These are phyloP conservation scores for Aspergillus sp. DNA, from an alignment of 2,329 filamentous ascomycete genomes.

Conservation along the genomic window DNA sequence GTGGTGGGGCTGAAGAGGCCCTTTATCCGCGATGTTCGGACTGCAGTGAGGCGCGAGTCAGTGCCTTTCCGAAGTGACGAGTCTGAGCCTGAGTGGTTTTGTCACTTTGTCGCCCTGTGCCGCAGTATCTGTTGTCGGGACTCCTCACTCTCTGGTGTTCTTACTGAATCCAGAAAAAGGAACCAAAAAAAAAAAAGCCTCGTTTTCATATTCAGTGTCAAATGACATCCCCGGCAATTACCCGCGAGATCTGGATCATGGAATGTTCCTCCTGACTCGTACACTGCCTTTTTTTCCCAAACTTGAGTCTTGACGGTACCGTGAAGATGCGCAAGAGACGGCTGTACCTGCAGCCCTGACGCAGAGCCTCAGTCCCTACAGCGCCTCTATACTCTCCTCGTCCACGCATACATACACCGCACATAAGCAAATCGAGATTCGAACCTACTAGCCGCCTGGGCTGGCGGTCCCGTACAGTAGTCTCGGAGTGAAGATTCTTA, in stretches of 20 bases:
- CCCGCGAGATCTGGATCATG: neutral
- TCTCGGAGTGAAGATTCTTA: no score
- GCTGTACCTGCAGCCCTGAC: slow-evolving; percentile 22
- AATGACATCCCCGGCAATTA: neutral
- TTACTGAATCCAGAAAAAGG: neutral
- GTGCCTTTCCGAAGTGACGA: no score
- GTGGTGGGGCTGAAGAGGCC: neutral
- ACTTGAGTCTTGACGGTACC: neutral
- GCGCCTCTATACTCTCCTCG: neutral
- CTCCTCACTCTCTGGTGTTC: neutral
- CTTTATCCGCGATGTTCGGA: neutral
- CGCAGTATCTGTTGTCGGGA: no score
- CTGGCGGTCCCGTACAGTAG: neutral
- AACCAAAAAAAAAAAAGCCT: neutral
- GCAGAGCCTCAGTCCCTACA: slow-evolving; percentile 13
- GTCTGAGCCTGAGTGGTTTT: neutral
- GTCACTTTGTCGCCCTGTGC: no score
- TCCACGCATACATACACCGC: neutral
- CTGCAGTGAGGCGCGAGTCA: neutral
- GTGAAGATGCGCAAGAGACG: neutral
- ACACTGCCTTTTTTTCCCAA: no score
- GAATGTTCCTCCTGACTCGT: neutral
- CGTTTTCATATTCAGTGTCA: neutral
- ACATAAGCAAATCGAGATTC: neutral
- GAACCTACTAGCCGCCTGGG: neutral